Conservation (phyloP, 108 stramenopile species). For the Stephanodiscus minutulus region DNA sequence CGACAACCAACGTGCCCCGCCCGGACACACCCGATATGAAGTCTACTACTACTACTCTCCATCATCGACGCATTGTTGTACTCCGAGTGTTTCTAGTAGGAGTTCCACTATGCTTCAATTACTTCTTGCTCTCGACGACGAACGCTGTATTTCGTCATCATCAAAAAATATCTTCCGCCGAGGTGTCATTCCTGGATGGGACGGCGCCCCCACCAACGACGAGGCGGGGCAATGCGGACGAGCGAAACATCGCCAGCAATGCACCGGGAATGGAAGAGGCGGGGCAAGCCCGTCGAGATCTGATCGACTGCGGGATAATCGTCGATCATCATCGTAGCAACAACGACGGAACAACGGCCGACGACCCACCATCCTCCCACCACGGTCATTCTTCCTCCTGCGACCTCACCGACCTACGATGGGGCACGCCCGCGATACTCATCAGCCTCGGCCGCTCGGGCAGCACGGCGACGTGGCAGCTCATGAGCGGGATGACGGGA, state of each 20-base stretch:
- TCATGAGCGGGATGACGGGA: conserved; percentile 3
- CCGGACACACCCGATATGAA: too few species aligned
- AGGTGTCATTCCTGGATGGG: background rate
- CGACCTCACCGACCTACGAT: background rate
- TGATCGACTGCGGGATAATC: background rate
- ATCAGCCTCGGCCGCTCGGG: conserved; percentile 10
- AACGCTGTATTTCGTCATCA: background rate
- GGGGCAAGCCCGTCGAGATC: background rate
- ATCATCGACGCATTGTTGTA: background rate
- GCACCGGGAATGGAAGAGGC: background rate
- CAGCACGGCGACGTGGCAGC: background rate
- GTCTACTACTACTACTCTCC: background rate
- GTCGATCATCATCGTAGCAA: background rate
- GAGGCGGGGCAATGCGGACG: background rate
- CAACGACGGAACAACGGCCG: too few species aligned
- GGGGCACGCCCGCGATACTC: background rate
- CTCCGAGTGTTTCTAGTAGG: background rate
- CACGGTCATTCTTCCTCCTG: too few species aligned
- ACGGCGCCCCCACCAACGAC: background rate
- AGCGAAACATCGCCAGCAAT: too few species aligned
- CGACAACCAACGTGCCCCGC: too few species aligned
- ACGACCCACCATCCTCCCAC: too few species aligned
- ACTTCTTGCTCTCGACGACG: background rate
- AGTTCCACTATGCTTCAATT: background rate
- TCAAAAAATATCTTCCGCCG: background rate